Evolutionary conservation across 441 rosid species (phyloP), one percentile per base, ranked within the genome.

Genomic region (Euphorbia celastroides): DNA sequence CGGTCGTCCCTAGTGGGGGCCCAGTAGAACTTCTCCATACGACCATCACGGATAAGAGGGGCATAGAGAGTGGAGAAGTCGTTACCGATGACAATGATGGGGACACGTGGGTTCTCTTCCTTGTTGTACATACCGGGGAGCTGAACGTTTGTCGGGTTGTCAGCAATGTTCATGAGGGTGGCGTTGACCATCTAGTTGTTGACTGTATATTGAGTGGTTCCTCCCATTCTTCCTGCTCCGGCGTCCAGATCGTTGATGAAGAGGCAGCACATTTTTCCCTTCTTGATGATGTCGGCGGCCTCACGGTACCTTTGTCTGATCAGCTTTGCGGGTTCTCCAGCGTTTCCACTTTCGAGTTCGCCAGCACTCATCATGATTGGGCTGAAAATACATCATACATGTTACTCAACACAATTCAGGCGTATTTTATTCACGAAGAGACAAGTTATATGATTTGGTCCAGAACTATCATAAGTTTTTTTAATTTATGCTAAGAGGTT

Each of bases 1-100:
- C 99, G 81, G 76, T 93, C 99, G 0, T 93, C 99, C 63, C 97
- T 84, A 16, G 89, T 91, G 0, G 99, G 97, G 1, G 99, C 97
- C 99, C 97, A 94, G 96, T 94, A 94, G 89, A 91, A 94, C 60
- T 94, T 94, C 93, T 93, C 99, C 99, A 93, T 93, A 80, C 99
- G 97, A 32, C 99, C 99, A 9, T 93, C 99, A 82, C 99, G 97
- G 84, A 93, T 93, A 41, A 93, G 91, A 34, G 99, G 99, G 58
- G 66, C 99, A 46, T 93, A 94, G 67, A 94, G 63, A 7, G 99
- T 94, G 12, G 99, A 94, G 88, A 94, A 94, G 74, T 94, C 99
- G 77, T 94, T 94, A 70, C 89, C 99, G 0, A 96, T 94, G 82
- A 86, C 93, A 1, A 94, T 86, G 81, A 94, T 80, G 1, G 99